These are phyloP conservation scores for barrel medic (Medicago truncatula) DNA, from an alignment of 306 rosid species.

Conservation along the genomic window MtrunA17r5.0-ANR NC_053043.1:13679501-13680000, in stretches of 20 bases:
- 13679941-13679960: conserved; percentile 75
- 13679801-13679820: conserved; percentile 87
- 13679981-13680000: conserved; percentile 65
- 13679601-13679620: conserved; percentile 34
- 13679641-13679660: background rate
- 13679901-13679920: conserved; percentile 82
- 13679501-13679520: conserved; percentile 66
- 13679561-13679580: conserved; percentile 72
- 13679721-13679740: conserved; percentile 59
- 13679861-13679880: conserved; percentile 52
- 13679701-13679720: conserved; percentile 49
- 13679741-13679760: conserved; percentile 50
- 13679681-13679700: conserved; percentile 18
- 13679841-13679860: conserved; percentile 85
- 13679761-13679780: conserved; percentile 63
- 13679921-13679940: conserved; percentile 80
- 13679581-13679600: conserved; percentile 47
- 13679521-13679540: conserved; percentile 20
- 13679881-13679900: conserved; percentile 80
- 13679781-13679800: conserved; percentile 55
- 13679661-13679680: background rate
- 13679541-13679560: conserved; percentile 60
- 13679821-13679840: conserved; percentile 73
- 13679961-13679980: conserved; percentile 69
- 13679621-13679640: background rate